These are phyloP conservation scores for Colletotrichum sp. DNA, from an alignment of 2,329 filamentous ascomycete species.

Conservation along the genomic window DNA sequence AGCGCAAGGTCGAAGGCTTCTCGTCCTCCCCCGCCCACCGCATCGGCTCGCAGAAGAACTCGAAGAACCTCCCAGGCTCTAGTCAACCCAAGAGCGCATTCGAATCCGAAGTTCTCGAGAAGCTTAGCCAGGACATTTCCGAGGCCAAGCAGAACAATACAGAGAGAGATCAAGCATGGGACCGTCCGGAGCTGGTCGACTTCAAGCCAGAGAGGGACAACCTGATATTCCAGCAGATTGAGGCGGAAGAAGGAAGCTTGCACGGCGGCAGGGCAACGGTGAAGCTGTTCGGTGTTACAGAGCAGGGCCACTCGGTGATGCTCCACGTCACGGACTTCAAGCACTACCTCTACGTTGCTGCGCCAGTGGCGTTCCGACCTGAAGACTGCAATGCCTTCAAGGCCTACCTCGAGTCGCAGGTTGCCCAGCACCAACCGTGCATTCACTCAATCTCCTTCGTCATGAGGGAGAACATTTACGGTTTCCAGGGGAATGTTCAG, in stretches of 20 bases:
- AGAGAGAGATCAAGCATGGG: slow-evolving; percentile 95
- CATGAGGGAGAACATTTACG: slow-evolving; percentile 89
- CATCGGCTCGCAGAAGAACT: slow-evolving; percentile 68
- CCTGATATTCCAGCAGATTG: slow-evolving; percentile 94
- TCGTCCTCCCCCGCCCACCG: slow-evolving; percentile 61
- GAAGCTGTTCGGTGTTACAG: slow-evolving; percentile 91
- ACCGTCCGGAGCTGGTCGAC: slow-evolving; percentile 59
- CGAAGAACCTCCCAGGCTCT: slow-evolving; percentile 68
- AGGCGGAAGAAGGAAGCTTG: slow-evolving; percentile 87
- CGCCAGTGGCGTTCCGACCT: slow-evolving; percentile 80
- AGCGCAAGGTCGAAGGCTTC: slow-evolving; percentile 76
- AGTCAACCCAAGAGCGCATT: slow-evolving; percentile 90
- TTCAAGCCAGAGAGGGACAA: slow-evolving; percentile 66
- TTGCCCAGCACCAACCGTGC: slow-evolving; percentile 74
- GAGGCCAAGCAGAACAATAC: slow-evolving; percentile 85
- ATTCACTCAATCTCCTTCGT: slow-evolving; percentile 84
- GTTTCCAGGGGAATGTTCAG: slow-evolving; percentile 91
- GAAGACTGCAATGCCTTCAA: slow-evolving; percentile 82
- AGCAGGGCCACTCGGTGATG: slow-evolving; percentile 85
- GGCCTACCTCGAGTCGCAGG: slow-evolving; percentile 77
- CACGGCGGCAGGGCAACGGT: slow-evolving; percentile 78
- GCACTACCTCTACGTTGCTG: slow-evolving; percentile 94
- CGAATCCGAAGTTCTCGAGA: slow-evolving; percentile 92
- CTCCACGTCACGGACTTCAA: slow-evolving; percentile 95
- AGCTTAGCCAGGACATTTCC: slow-evolving; percentile 91